A percentile compares a stretch with the other conserved stretches of the same genome.
Evolutionary conservation across 1,284 basidiomycete genomes (phyloP).

Genomic region (Marasmius tenuissimus): DNA sequence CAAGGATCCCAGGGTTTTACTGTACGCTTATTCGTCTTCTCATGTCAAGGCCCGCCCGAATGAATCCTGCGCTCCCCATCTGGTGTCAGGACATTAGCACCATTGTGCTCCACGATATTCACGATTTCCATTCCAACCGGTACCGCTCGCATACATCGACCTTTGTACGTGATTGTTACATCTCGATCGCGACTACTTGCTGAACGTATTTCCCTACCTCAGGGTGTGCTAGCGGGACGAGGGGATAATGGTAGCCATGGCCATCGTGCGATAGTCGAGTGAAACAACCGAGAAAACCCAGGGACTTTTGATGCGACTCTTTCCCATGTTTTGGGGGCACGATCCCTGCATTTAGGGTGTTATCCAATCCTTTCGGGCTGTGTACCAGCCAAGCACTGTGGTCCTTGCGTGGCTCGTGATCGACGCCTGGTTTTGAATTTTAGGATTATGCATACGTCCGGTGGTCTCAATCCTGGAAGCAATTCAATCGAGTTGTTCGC

Average conservation of each 20-base stretch:
- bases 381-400: not conserved
- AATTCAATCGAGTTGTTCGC: not conserved
- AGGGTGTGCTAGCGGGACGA: too few relatives aligned
- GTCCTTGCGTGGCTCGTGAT: not conserved
- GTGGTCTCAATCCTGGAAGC: not conserved
- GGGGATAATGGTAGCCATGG: too few relatives aligned
- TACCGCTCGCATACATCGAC: too few relatives aligned
- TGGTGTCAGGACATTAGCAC: too few relatives aligned
- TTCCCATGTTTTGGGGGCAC: not conserved
- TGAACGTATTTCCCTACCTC: too few relatives aligned
- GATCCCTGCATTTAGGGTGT: not conserved
- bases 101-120: too few relatives aligned
- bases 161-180: too few relatives aligned
- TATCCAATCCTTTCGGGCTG: not conserved
- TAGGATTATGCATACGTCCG: not conserved
- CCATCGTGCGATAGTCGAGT: not conserved
- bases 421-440: not conserved
- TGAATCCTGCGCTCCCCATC: not conserved
- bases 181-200: too few relatives aligned
- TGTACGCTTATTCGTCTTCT: not conserved
- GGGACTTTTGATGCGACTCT: not conserved
- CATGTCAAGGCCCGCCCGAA: not conserved
- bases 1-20: not conserved
- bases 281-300: not conserved
- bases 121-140: too few relatives aligned